Base-by-base conservation (phyloP, 306 rosid species). In the Sphenostylis stenocarpa region DNA sequence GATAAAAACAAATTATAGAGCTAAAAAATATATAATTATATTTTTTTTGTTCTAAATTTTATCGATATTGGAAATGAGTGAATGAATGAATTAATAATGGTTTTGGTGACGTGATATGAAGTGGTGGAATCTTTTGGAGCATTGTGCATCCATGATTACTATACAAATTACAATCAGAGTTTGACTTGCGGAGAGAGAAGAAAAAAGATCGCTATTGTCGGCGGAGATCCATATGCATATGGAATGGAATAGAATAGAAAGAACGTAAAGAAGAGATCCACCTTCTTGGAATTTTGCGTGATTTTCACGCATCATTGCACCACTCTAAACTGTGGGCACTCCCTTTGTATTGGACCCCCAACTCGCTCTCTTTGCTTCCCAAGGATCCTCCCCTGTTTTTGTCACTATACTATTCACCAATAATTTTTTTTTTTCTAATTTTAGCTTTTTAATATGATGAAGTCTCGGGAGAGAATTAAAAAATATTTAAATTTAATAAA, bases 61-160 rank as follows among this genome's bases (percentile, higher is more conserved):
- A n/a, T n/a, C n/a, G n/a, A n/a, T n/a, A n/a, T n/a, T n/a, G n/a
- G 6, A 5, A 31, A 31, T 31, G 29, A 26, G 3, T 1, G 29
- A 26, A 26, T 26, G 29, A 26, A 26, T 3, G 29, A n/a, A 26
- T 26, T 6, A 31, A 31, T 31, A 7, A 7, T 31, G 29, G 29
- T 26, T 26, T 26, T 29, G 33, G 33, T 29, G 33, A 29, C 4
- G 0, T 29, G 33, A 29, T 3, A 29, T 29, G 33, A 29, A 29
- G 13, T 76, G 82, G 73, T 73, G 85, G 83, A 84, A 77, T 81
- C 83, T 84, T 7, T 49, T 58, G 83, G 83, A 67, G 85, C 74
- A 77, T 77, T 76, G n/a, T 4, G 51, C 77, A 56, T 55, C 24
- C 75, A 64, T 70, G 53, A 66, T 72, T n/a, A 72, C 58, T 14